Evolutionary conservation across 2,329 filamentous ascomycete species (phyloP).

Genomic region (Coleophoma cylindrospora): DNA sequence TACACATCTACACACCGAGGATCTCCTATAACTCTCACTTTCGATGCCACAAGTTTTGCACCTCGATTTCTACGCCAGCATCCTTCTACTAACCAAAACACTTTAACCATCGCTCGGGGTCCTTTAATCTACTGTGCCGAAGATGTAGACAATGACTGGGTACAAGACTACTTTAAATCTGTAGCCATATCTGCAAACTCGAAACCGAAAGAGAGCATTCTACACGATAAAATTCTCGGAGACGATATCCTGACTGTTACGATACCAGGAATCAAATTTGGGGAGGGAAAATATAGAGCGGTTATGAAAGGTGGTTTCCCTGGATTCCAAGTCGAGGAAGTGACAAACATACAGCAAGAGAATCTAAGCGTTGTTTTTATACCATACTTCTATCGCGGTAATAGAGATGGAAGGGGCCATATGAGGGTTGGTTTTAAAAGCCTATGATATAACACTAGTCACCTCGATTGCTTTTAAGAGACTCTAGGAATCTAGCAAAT

Average conservation of each 20-base stretch:
- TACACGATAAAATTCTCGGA: slow-evolving; percentile 4
- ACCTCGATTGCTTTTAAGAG: neutral
- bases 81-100: slow-evolving; percentile 50
- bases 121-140: slow-evolving; percentile 58
- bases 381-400: slow-evolving; percentile 51
- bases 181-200: neutral
- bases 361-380: slow-evolving; percentile 38
- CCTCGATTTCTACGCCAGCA: slow-evolving; percentile 33
- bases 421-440: slow-evolving; percentile 1
- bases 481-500: neutral
- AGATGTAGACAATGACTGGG: slow-evolving; percentile 52
- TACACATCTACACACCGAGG: slow-evolving; percentile 33
- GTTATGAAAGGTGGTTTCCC: slow-evolving; percentile 13
- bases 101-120: slow-evolving; percentile 47
- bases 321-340: slow-evolving; percentile 4
- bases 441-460: too few species aligned
- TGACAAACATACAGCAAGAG: slow-evolving; percentile 14
- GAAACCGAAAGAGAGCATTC: slow-evolving; percentile 3
- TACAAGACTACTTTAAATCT: slow-evolving; percentile 48
- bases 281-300: slow-evolving; percentile 7
- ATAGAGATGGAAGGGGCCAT: slow-evolving; percentile 38
- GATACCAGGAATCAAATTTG: too few species aligned
- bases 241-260: slow-evolving; percentile 1
- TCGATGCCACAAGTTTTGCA: slow-evolving; percentile 41
- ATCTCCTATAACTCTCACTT: slow-evolving; percentile 41